Evolutionary conservation across 2,329 filamentous ascomycete species (phyloP), one percentile per base, ranked within the genome.

Genomic region (Penicillium brasilianum): DNA sequence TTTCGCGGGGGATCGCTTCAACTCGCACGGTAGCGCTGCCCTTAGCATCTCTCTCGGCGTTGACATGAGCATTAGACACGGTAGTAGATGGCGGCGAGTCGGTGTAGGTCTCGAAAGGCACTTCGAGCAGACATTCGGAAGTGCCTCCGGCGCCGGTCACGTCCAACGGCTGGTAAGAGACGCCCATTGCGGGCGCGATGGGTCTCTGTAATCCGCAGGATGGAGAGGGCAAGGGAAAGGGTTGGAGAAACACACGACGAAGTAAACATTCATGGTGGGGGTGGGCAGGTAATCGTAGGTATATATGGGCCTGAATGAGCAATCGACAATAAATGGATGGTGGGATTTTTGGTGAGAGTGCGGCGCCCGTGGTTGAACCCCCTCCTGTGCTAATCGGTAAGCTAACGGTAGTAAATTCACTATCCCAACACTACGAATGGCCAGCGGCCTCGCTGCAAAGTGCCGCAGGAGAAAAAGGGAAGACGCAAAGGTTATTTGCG

Each of bases 101-200:
- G 39, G 49, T 62, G 30, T 68, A 68, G 25, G 60, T 52, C 43
- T 69, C 60, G 14, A 59, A 67, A 11, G 62, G 57, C 25, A 56
- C 58, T 18, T 60, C 59, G 4, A 66, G 39, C 11, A 60, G 44
- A 28, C 58, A 63, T 16, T 62, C 53, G 14, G 65, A 61, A 10
- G 58, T 37, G n/a, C 7, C 43, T 13, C 58, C 22, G 32, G 57
- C 22, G 48, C 51, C 20, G 52, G 54, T 51, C 34, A 46, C 25
- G 13, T 30, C 32, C 41, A 49, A 53, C 20, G 55, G 49, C 20
- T 36, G 60, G 39, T 37, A 41, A 22, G 60, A 55, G 48, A 25
- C 43, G 34, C 39, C 57, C 64, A 66, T 66, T 53, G 39, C 39
- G 44, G 44, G 32, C 28, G 32, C n/a, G 18, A 52, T 30, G 34